Base-by-base conservation (phyloP, 2,329 filamentous ascomycete species). In the Pleomassaria siparia region DNA sequence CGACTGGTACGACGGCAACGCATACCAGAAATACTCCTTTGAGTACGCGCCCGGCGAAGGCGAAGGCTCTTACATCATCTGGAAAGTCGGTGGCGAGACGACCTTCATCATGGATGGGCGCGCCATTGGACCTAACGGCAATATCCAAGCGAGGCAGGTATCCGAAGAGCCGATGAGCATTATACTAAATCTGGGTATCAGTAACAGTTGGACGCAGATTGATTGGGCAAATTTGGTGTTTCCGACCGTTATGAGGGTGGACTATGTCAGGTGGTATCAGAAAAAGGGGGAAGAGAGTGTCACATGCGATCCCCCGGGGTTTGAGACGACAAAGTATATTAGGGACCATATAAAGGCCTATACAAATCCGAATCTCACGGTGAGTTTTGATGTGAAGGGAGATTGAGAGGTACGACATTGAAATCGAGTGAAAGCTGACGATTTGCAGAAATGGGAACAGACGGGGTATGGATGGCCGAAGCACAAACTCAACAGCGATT, bases 181-280 rank as follows among this genome's bases (percentile, higher is more conserved):
- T 47, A 67, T 81, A 32, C 64, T 82, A 10, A 81, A 82, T 50
- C 61, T 82, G 3, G 79, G 79, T 1, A 72, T 81, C 41, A 78
- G 76, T 46, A 66, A 74, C 32, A 67, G 72, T 8, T 82, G 79
- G 78, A 74, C 73, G 1, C 64, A 68, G 49, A 76, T 81, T 39
- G 66, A 78, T 41, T 73, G 69, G 58, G 65, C 58, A 2, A 58
- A 73, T 3, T 61, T 81, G 33, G 61, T 57, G n/a, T 80, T 78
- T 48, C 79, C 76, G 0, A 74, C 78, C 0, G 68, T 77, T 13
- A 78, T 81, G 76, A 69, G 76, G 18, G 64, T 82, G 25, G 79
- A 81, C 51, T 81, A 82, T 56, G 75, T 82, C 12, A 69, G 79
- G 6, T 76, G 76, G 62, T 82, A 82, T 55, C 80, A 82, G 60